These are phyloP conservation scores for Phytophthora palmivora DNA, from an alignment of 352 stramenopile genomes.

Conservation along the genomic window DNA sequence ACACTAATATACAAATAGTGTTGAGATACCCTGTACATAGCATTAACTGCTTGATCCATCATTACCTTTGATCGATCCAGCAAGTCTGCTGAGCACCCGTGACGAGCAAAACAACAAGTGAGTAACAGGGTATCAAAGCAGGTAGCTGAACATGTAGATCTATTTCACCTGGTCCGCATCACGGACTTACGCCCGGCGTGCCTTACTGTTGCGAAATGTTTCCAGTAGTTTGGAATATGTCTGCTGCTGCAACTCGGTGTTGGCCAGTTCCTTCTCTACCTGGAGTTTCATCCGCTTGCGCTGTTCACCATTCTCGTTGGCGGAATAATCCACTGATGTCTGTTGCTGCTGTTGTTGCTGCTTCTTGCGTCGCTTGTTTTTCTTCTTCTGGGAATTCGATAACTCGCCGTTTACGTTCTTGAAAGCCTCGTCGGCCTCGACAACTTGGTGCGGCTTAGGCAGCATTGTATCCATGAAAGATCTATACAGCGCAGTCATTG, in stretches of 20 bases:
- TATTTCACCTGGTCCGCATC: constrained; percentile 36
- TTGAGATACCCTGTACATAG: too few species aligned
- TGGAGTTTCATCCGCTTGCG: constrained; percentile 71
- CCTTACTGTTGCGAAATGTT: constrained; percentile 61
- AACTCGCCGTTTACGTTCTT: constrained; percentile 13
- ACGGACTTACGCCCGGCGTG: constrained; percentile 28
- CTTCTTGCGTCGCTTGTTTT: constrained; percentile 76
- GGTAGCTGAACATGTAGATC: constrained; percentile 39
- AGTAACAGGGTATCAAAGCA: constrained; percentile 1
- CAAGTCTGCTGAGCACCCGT: too few species aligned
- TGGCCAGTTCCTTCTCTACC: constrained; percentile 73
- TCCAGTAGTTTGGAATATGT: constrained; percentile 79
- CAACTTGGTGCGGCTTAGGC: constrained; percentile 55
- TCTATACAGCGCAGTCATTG: constrained; percentile 83
- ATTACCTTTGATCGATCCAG: too few species aligned
- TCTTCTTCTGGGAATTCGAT: constrained; percentile 48
- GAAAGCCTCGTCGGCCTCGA: constrained; percentile 20
- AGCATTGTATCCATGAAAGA: constrained; percentile 92
- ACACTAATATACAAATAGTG: constrained; percentile 6
- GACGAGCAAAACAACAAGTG: too few species aligned
- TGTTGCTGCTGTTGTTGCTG: constrained; percentile 42
- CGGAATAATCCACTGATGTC: constrained; percentile 9
- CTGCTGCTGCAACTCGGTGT: constrained; percentile 59
- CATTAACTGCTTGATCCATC: too few species aligned
- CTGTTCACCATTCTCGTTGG: constrained; percentile 42